A percentile compares a stretch with the other conserved stretches of the same genome.
phyloP scores from a whole-genome alignment of 2,329 filamentous ascomycete genomes.

The Aspergillus sergii region DNA sequence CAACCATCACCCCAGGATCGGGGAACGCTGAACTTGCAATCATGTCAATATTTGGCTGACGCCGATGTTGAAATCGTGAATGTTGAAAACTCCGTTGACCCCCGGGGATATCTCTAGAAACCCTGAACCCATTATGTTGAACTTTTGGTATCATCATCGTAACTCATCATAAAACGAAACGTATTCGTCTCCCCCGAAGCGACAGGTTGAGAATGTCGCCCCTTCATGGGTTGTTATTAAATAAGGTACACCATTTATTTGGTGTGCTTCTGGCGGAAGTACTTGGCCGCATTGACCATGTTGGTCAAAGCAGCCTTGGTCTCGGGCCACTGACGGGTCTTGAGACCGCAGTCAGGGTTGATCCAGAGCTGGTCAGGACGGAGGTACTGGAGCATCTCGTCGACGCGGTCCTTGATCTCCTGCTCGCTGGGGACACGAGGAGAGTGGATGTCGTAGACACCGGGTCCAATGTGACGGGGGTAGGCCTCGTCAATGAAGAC shows the following conservation, averaged over 20 bases:
- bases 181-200: constrained; percentile 29
- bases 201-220: constrained; percentile 43
- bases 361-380: constrained; percentile 99
- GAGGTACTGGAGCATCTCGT: constrained; percentile 97
- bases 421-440: constrained; percentile 95
- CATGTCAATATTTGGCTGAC: constrained; percentile 25
- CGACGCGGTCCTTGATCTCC: constrained; percentile 97
- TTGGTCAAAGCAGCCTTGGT: constrained; percentile 94
- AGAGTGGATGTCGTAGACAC: constrained; percentile 99
- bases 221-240: constrained; percentile 28
- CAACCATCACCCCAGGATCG: constrained; percentile 7
- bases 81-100: constrained; percentile 43
- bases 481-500: constrained; percentile 98
- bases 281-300: constrained; percentile 98
- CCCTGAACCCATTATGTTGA: constrained; percentile 44
- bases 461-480: constrained; percentile 96
- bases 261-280: constrained; percentile 83
- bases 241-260: constrained; percentile 23
- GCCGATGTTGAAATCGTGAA: constrained; percentile 57
- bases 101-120: constrained; percentile 39
- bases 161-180: constrained; percentile 39
- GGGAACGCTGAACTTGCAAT: constrained; percentile 13
- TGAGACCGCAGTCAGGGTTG: constrained; percentile 98
- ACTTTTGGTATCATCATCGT: constrained; percentile 47
- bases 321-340: constrained; percentile 98